Percentiles rank a stretch among this genome's conserved stretches.
Conservation (phyloP, 352 stramenopile genomes). For the Albugo candida region DNA sequence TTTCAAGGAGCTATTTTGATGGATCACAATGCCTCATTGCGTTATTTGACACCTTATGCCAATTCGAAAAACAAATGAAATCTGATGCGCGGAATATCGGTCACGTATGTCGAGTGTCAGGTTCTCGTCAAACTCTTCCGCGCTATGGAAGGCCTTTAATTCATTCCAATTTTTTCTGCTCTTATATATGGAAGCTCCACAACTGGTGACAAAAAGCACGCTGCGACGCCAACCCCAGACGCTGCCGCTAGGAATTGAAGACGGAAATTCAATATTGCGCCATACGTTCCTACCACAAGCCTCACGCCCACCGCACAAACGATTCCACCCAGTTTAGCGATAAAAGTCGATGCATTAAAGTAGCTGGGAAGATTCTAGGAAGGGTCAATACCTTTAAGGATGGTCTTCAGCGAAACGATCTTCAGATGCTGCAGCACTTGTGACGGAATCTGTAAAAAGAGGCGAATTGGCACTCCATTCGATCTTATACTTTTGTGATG, state of each 20-base stretch:
- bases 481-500: slow-evolving; percentile 46
- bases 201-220: slow-evolving; percentile 85
- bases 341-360: slow-evolving; percentile 59
- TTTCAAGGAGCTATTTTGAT: no score
- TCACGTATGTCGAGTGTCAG: no score
- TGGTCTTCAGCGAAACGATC: slow-evolving; percentile 22
- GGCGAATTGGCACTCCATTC: slow-evolving; percentile 40
- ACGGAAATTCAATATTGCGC: slow-evolving; percentile 77
- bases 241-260: slow-evolving; percentile 81
- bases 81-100: no score
- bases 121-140: no score
- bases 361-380: slow-evolving; percentile 65
- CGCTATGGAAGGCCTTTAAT: no score
- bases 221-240: slow-evolving; percentile 82
- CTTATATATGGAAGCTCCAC: no score
- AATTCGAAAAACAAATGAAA: no score
- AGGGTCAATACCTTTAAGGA: slow-evolving; percentile 63
- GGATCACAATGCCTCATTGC: no score
- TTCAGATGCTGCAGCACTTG: slow-evolving; percentile 7
- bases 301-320: slow-evolving; percentile 85
- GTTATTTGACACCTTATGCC: no score
- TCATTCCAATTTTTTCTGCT: no score
- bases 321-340: slow-evolving; percentile 84
- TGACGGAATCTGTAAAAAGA: slow-evolving; percentile 10
- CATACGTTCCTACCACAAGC: slow-evolving; percentile 94